Evolutionary conservation across 441 rosid species (phyloP).

Genomic region (Adansonia gregorii): DNA sequence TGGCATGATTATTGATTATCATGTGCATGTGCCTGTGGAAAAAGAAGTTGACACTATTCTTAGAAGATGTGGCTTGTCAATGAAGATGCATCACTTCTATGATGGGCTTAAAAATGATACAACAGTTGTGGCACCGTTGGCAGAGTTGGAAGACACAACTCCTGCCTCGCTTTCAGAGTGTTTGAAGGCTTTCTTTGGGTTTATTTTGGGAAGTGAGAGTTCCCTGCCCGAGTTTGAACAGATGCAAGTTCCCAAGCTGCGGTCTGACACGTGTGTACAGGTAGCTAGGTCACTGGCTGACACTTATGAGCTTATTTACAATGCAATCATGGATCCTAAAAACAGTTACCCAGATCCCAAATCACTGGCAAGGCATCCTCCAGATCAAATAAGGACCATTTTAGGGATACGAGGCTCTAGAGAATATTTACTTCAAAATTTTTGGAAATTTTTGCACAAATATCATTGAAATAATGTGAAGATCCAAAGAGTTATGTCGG

Average conservation of each 20-base stretch:
- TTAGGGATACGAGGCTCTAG: constrained; percentile 64
- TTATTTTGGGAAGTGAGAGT: constrained; percentile 82
- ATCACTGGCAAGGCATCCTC: constrained; percentile 93
- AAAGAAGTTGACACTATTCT: constrained; percentile 88
- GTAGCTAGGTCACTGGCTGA: constrained; percentile 81
- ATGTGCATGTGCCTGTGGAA: constrained; percentile 61
- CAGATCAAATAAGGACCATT: constrained; percentile 89
- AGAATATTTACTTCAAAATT: background rate
- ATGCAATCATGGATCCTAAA: constrained; percentile 67
- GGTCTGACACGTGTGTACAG: constrained; percentile 69
- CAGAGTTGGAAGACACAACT: constrained; percentile 69
- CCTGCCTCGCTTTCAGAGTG: constrained; percentile 69
- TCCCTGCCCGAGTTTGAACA: constrained; percentile 92
- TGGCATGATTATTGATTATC: constrained; percentile 71
- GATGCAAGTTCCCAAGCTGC: constrained; percentile 89
- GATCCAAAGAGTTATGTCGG: background rate
- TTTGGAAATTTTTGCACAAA: background rate
- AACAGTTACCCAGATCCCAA: constrained; percentile 82
- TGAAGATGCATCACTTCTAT: constrained; percentile 66
- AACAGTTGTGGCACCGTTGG: constrained; percentile 40
- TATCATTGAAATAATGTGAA: background rate
- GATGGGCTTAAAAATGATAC: constrained; percentile 44
- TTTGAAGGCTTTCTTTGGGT: constrained; percentile 83
- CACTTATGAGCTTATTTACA: constrained; percentile 75
- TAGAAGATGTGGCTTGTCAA: constrained; percentile 67